phyloP scores from a whole-genome alignment of 179 eudicot species.

The Heliamphora pulchella region DNA sequence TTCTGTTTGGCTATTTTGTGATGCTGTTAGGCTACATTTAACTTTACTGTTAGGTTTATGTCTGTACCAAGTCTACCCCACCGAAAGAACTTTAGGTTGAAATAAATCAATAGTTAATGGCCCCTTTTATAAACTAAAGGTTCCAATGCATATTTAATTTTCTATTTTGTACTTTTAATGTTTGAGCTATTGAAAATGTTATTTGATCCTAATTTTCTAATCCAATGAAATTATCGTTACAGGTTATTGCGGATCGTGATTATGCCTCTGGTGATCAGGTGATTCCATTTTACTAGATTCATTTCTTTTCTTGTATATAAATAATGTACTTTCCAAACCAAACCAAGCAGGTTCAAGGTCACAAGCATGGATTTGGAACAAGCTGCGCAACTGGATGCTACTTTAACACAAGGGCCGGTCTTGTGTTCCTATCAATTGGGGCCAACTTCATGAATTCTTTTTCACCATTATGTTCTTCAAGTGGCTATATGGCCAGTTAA shows the following conservation, averaged over 20 bases:
- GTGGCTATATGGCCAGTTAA: no score
- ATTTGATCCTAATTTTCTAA: background rate
- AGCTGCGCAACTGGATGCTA: no score
- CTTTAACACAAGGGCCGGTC: no score
- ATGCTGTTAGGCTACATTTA: background rate
- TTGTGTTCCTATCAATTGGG: no score
- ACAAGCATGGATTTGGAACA: background rate
- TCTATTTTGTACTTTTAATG: background rate
- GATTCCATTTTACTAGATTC: background rate
- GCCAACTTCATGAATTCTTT: no score
- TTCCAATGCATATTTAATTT: background rate
- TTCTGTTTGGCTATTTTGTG: background rate
- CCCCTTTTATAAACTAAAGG: background rate
- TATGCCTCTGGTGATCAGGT: constrained; percentile 79
- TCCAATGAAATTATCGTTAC: constrained; percentile 8
- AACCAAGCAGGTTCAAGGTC: background rate
- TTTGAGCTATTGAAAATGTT: background rate
- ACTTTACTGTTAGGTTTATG: background rate
- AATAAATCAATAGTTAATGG: background rate
- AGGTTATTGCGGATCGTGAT: constrained; percentile 76
- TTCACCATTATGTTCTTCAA: no score
- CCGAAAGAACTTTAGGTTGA: background rate
- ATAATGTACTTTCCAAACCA: background rate
- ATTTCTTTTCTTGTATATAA: constrained; percentile 7
- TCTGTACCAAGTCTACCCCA: background rate